Evolutionary conservation across 2,329 filamentous ascomycete species (phyloP).

Genomic region (Mycosphaerelloides madeirae): DNA sequence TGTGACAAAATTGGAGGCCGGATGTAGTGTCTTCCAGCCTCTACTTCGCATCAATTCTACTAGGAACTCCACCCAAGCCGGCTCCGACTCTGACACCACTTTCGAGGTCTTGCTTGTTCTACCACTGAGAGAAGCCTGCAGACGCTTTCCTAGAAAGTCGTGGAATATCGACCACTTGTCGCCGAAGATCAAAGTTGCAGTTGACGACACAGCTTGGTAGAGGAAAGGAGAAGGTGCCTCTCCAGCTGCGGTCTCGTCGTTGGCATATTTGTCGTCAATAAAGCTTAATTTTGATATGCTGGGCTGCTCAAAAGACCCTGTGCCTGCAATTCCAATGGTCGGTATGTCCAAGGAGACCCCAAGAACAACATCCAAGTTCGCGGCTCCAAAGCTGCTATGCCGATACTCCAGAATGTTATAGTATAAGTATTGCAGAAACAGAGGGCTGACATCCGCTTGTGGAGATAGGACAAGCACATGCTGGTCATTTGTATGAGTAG

Average conservation of each 20-base stretch:
- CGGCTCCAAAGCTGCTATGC: slow-evolving; percentile 55
- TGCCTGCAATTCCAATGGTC: slow-evolving; percentile 57
- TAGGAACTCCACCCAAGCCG: slow-evolving; percentile 73
- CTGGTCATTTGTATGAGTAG: slow-evolving; percentile 56
- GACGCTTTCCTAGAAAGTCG: slow-evolving; percentile 65
- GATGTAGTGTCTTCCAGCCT: slow-evolving; percentile 77
- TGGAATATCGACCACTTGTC: slow-evolving; percentile 85
- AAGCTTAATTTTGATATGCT: slow-evolving; percentile 9
- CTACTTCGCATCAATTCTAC: slow-evolving; percentile 70
- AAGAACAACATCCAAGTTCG: slow-evolving; percentile 55
- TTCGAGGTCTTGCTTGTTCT: slow-evolving; percentile 40
- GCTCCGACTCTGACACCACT: slow-evolving; percentile 61
- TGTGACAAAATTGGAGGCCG: slow-evolving; percentile 60
- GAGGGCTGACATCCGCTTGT: slow-evolving; percentile 70
- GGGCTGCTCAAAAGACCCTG: slow-evolving; percentile 51
- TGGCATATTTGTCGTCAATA: slow-evolving; percentile 33
- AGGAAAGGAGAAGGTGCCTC: slow-evolving; percentile 58
- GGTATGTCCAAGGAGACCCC: slow-evolving; percentile 79
- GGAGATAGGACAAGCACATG: slow-evolving; percentile 84
- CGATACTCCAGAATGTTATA: slow-evolving; percentile 72
- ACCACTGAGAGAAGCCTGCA: slow-evolving; percentile 26
- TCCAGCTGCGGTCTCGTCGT: slow-evolving; percentile 25
- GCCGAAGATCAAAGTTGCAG: slow-evolving; percentile 77
- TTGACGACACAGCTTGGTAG: slow-evolving; percentile 79
- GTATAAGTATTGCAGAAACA: slow-evolving; percentile 82